Evolutionary conservation across 768 basidiomycete genomes (phyloP), one percentile per base, ranked within the genome.

Genomic region (Grammothele lineata): DNA sequence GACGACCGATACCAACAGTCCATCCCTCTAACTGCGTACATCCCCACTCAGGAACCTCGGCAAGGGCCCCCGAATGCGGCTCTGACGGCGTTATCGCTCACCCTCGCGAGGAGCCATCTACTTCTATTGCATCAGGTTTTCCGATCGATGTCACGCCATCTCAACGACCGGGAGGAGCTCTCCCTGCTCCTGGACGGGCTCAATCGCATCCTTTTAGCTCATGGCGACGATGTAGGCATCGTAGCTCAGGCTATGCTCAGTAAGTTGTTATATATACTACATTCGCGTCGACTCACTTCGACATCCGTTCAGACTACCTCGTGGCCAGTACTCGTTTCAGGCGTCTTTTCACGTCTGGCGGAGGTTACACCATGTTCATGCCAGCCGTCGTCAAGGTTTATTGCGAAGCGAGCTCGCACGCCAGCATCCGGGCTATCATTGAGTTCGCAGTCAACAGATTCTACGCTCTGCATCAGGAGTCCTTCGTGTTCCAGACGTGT

Each of bases 291-390:
- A 11, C 8, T 26, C 19, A 11, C 17, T 18, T 22, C 39, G 1
- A 55, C 17, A 5, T 2, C 17, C 7, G 23, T 24, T 10, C 15
- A 49, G 48, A 47, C 38, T 71, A 84, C 24, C 83, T 87, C 82
- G 76, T 81, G 14, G 87, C 87, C 0, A 83, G 80, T 41, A 85
- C 85, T 7, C 78, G 87, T 15, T 91, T 89, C 57, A 74, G 78
- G 24, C 78, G 87, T n/a, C 62, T 91, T 17, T 87, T 90, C 61
- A 78, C 78, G 6, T 79, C 83, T 2, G 81, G 81, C 14, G 79
- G 79, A 24, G 85, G 81, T 21, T 91, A 87, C 60, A 76, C 75
- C 3, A 70, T 90, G 22, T 87, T 89, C 63, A 83, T 91, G 74
- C 82, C 85, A 0, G 74, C 75, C 3, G 66, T 91, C 11, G 63